A percentile compares a stretch with the other conserved stretches of the same genome.
phyloP scores from a whole-genome alignment of 148 eudicot species.

The Vaccinium myrtillus region DNA sequence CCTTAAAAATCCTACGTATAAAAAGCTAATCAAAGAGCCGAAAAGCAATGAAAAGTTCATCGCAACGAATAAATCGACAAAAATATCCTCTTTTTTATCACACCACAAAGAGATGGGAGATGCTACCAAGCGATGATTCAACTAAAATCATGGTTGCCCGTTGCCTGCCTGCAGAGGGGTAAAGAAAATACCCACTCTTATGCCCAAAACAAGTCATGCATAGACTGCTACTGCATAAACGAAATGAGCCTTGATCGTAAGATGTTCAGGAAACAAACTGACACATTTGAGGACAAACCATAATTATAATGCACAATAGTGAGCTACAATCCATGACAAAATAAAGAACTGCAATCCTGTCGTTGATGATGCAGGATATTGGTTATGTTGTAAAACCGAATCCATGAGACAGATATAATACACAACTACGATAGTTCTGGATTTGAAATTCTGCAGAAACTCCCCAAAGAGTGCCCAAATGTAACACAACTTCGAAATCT shows the following conservation, averaged over 20 bases:
- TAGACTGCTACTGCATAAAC: background rate
- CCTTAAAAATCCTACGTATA: no score
- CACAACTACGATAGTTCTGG: background rate
- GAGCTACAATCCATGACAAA: background rate
- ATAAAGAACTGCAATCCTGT: background rate
- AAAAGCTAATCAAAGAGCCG: no score
- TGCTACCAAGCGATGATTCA: no score
- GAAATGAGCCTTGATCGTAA: background rate
- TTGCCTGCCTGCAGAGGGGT: no score
- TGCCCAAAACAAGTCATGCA: no score
- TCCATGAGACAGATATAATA: background rate
- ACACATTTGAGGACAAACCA: background rate
- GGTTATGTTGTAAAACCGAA: background rate
- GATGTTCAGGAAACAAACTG: background rate
- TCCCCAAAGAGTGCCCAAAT: background rate
- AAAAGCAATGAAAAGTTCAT: no score
- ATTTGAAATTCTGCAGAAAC: constrained; percentile 3
- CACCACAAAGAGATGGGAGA: no score
- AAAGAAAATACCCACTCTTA: no score
- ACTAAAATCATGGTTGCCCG: no score
- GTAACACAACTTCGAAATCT: background rate
- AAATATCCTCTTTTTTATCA: no score
- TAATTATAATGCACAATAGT: background rate
- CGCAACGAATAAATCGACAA: no score
- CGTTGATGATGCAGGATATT: background rate